phyloP scores from a whole-genome alignment of 2,329 filamentous ascomycete genomes.

The Penicillium occitanis region DNA sequence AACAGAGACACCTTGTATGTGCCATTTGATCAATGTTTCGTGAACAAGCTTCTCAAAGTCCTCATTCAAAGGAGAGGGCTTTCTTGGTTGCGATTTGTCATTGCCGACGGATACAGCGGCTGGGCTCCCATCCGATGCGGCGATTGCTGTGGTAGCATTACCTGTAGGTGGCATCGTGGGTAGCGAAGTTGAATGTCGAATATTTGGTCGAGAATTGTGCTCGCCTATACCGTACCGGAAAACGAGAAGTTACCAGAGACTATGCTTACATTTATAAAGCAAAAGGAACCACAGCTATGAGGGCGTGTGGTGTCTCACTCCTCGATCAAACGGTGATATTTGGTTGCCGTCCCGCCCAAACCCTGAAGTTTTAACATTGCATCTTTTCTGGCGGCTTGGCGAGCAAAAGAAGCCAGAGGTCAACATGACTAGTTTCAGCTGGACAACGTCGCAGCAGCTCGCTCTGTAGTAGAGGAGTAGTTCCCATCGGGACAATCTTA shows the following conservation, averaged over 20 bases:
- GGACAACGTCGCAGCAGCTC: too few relatives aligned
- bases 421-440: too few relatives aligned
- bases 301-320: not conserved
- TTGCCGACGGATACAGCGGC: not conserved
- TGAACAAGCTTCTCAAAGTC: constrained; percentile 19
- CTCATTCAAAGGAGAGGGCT: constrained; percentile 19
- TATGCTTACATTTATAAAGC: too few relatives aligned
- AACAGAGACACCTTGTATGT: constrained; percentile 19
- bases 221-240: not conserved
- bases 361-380: not conserved
- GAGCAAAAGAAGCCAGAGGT: too few relatives aligned
- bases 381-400: not conserved
- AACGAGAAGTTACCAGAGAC: too few relatives aligned
- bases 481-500: not conserved
- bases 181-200: not conserved
- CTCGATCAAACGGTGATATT: not conserved
- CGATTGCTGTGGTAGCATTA: not conserved
- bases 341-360: not conserved
- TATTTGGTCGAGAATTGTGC: not conserved
- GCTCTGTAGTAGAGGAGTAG: too few relatives aligned
- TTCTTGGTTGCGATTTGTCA: not conserved
- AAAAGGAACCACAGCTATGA: too few relatives aligned
- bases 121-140: not conserved
- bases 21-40: constrained; percentile 17
- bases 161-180: not conserved